These are phyloP conservation scores for Erysimum pusillum DNA, from an alignment of 441 rosid genomes.

Conservation along the genomic window DNA sequence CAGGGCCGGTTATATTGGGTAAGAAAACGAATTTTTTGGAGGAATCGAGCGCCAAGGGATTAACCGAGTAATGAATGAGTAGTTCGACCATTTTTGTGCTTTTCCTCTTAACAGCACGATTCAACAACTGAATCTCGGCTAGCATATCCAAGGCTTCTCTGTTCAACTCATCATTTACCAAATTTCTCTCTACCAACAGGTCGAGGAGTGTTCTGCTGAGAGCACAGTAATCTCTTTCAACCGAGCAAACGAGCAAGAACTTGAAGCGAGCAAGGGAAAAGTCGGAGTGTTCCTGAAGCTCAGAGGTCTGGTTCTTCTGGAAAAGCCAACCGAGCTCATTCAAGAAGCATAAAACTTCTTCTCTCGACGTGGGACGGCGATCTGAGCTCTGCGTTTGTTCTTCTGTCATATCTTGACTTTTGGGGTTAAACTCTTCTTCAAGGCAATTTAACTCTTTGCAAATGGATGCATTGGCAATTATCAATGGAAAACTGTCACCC, in stretches of 20 bases:
- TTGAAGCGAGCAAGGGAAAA: constrained; percentile 72
- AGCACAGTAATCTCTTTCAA: constrained; percentile 75
- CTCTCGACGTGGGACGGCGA: constrained; percentile 60
- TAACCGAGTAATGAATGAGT: constrained; percentile 59
- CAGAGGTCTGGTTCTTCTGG: constrained; percentile 60
- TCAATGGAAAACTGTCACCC: constrained; percentile 85
- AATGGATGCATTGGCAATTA: constrained; percentile 77
- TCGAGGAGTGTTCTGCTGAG: constrained; percentile 68
- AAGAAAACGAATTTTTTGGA: constrained; percentile 58
- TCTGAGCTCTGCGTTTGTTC: constrained; percentile 55
- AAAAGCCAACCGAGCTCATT: constrained; percentile 97
- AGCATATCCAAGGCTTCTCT: constrained; percentile 62
- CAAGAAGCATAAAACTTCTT: constrained; percentile 73
- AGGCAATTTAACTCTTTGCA: constrained; percentile 83
- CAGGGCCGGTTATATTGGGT: constrained; percentile 73
- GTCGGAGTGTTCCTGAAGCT: constrained; percentile 48
- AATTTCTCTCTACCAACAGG: constrained; percentile 66
- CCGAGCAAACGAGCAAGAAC: constrained; percentile 72
- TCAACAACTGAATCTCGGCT: constrained; percentile 71
- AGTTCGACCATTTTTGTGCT: constrained; percentile 72
- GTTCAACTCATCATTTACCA: constrained; percentile 49
- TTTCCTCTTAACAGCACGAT: constrained; percentile 75
- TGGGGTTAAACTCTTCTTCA: constrained; percentile 67
- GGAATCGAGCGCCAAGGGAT: not conserved
- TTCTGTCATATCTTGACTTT: constrained; percentile 52